phyloP scores from a whole-genome alignment of 2,329 filamentous ascomycete genomes.

The Orbilia javanica region DNA sequence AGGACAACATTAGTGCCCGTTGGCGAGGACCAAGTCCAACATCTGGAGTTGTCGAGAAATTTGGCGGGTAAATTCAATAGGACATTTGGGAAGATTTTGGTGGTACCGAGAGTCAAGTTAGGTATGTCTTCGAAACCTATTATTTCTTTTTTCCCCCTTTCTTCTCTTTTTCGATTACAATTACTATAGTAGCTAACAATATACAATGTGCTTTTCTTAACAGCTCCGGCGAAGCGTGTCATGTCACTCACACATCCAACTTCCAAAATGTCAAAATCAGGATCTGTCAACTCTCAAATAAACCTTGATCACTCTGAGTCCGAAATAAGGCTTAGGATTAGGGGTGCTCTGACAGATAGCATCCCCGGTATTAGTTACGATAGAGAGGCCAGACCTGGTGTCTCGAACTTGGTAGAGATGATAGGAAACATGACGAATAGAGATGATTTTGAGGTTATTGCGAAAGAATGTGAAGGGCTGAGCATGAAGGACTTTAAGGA shows the following conservation, averaged over 20 bases:
- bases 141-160: not conserved
- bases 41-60: constrained; percentile 91
- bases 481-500: constrained; percentile 75
- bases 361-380: constrained; percentile 78
- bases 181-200: not conserved
- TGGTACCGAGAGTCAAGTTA: constrained; percentile 77
- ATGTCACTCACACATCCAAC: constrained; percentile 87
- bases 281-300: constrained; percentile 80
- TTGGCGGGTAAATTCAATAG: constrained; percentile 90
- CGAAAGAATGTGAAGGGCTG: constrained; percentile 64
- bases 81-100: constrained; percentile 74
- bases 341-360: constrained; percentile 81
- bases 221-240: constrained; percentile 83
- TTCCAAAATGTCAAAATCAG: constrained; percentile 95
- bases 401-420: constrained; percentile 87
- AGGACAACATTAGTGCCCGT: constrained; percentile 94
- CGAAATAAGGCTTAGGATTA: constrained; percentile 78
- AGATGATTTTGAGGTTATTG: constrained; percentile 67
- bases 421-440: constrained; percentile 75
- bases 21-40: constrained; percentile 93
- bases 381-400: constrained; percentile 76
- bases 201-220: not conserved
- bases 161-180: not conserved
- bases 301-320: constrained; percentile 79
- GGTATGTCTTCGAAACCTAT: constrained; percentile 69